Percentiles rank a stretch among this genome's conserved stretches.
These are phyloP conservation scores for Cerrena zonata DNA, from an alignment of 1,284 basidiomycete species.

Conservation along the genomic window DNA sequence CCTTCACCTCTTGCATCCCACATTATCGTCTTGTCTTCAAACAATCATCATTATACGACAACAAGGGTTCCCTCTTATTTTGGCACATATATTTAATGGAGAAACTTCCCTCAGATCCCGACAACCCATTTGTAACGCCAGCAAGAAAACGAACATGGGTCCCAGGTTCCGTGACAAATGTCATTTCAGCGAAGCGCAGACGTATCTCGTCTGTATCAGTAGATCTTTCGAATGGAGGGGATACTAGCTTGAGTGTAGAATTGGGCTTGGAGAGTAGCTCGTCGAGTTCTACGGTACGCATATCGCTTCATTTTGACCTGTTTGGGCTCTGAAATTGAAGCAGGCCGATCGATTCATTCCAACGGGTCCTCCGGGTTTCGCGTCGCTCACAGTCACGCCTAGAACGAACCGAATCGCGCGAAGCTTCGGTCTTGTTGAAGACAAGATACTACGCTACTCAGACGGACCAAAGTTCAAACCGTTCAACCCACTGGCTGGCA, in stretches of 20 bases:
- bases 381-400: constrained; percentile 42
- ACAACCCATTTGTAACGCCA: constrained; percentile 14
- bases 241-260: constrained; percentile 14
- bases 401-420: constrained; percentile 45
- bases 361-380: constrained; percentile 29
- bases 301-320: neutral
- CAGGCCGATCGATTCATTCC: constrained; percentile 46
- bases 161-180: constrained; percentile 28
- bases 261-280: constrained; percentile 8
- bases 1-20: too few relatives aligned
- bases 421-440: constrained; percentile 40
- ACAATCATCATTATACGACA: too few relatives aligned
- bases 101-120: neutral
- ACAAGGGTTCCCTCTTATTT: too few relatives aligned
- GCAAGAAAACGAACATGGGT: constrained; percentile 24
- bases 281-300: constrained; percentile 2
- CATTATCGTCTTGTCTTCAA: too few relatives aligned
- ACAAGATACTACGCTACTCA: constrained; percentile 37
- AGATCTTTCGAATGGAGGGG: constrained; percentile 17
- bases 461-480: constrained; percentile 17
- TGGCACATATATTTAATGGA: constrained; percentile 8
- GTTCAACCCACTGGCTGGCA: constrained; percentile 22
- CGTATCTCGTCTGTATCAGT: constrained; percentile 25
- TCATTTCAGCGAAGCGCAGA: constrained; percentile 30
- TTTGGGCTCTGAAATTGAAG: neutral